phyloP scores from a whole-genome alignment of 495 filamentous ascomycete genomes.

The Podospora pseudoanserina region DNA sequence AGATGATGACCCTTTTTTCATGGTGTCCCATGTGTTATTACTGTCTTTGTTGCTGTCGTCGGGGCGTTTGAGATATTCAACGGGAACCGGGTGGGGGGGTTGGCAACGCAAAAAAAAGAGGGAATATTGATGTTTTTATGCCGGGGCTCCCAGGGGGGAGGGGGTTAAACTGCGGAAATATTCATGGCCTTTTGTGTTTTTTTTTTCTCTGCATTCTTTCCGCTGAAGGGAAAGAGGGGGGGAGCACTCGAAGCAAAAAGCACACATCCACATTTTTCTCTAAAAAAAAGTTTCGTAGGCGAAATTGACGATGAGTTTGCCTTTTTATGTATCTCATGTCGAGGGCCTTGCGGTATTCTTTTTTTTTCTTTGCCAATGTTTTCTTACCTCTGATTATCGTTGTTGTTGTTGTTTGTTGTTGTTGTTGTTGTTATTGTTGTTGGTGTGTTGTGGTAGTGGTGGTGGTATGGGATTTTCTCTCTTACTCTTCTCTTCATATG shows the following conservation, averaged over 20 bases:
- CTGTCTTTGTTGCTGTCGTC: neutral
- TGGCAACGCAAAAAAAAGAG: slow-evolving; percentile 5
- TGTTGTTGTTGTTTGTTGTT: neutral
- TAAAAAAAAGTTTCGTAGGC: neutral
- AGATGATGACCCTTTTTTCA: slow-evolving; percentile 5
- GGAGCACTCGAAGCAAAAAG: neutral
- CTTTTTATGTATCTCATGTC: neutral
- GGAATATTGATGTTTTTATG: neutral
- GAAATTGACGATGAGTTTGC: neutral
- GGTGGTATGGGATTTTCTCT: neutral
- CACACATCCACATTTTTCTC: neutral
- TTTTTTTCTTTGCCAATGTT: neutral
- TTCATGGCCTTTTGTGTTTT: slow-evolving; percentile 2
- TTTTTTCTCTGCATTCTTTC: neutral
- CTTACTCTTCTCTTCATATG: neutral
- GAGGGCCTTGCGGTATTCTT: neutral
- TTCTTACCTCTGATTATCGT: neutral
- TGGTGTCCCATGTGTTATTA: neutral
- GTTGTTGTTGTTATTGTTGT: neutral
- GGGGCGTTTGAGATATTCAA: neutral
- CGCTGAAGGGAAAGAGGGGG: neutral
- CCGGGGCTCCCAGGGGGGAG: neutral
- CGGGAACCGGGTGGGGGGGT: neutral
- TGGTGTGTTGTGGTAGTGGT: neutral
- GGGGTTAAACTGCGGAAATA: neutral